Base-by-base conservation (phyloP, 441 rosid genomes). In the Eruca vesicaria region DNA sequence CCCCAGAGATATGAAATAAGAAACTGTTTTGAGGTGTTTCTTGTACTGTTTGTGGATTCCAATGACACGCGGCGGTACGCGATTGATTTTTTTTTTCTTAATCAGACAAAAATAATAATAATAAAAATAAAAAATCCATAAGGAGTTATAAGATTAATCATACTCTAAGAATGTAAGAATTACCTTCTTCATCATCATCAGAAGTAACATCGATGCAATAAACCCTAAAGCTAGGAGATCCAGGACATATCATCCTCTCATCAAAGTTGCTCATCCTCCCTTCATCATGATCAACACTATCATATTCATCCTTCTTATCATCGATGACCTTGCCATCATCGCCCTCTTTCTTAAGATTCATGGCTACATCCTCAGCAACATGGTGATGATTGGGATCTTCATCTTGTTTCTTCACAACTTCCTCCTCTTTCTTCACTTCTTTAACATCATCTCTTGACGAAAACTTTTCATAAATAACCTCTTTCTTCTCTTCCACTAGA, bases 221-320 rank as follows among this genome's bases (percentile, higher is more conserved):
- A 48, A 90, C 83, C 73, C 92, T 88, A 85, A 94, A 92, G 79
- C 95, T 90, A 8, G 97, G 96, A 9, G 97, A 90, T 69, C 84
- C 83, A 38, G 86, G 83, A 66, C 66, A 79, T 19, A 75, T 29
- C 48, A 66, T 35, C 28, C 68, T 58, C 48, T 72, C 82, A 15
- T 68, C 82, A 2, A 76, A 52, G 43, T 67, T 61, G 33, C 73
- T 63, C n/a, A 69, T 45, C 66, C 79, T 66, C 63, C 63, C 79
- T n/a, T 76, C 68, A 3, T 69, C 81, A 15, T 60, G 57, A 62
- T 82, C 58, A 53, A 53, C 28, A 53, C 28, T 9, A 53, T 53
- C 26, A 53, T 53, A 26, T 20, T 53, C 58, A 3, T 53, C 28
- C 23, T 50, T 50, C 58, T 53, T 53, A 19, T 9, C 58, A 53